Evolutionary conservation across 2,329 filamentous ascomycete genomes (phyloP).

Genomic region (Trichothecium sympodiale): DNA sequence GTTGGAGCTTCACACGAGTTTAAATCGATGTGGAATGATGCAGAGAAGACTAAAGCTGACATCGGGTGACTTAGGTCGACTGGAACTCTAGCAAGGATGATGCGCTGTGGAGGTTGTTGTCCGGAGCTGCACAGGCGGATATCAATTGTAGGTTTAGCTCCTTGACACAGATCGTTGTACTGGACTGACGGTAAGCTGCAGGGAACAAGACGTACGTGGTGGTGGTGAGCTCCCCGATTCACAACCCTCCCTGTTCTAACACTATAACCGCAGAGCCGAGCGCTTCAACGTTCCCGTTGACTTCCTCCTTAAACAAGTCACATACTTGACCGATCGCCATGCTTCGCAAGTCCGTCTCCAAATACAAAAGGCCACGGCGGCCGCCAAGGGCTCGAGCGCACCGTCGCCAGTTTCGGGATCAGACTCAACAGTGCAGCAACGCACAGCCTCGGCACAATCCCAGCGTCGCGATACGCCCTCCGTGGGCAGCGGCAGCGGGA

Average conservation of each 20-base stretch:
- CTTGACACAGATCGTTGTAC: too few relatives aligned
- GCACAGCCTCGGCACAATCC: conserved; percentile 43
- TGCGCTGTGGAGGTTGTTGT: conserved; percentile 81
- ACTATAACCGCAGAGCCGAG: conserved; percentile 42
- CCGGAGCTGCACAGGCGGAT: conserved; percentile 68
- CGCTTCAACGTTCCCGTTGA: conserved; percentile 76
- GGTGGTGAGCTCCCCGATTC: too few relatives aligned
- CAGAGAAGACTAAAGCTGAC: conserved; percentile 4
- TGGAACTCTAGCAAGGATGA: conserved; percentile 86
- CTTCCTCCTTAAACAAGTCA: conserved; percentile 86
- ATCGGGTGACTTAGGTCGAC: conserved; percentile 49
- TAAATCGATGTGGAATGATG: not conserved
- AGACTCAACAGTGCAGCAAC: conserved; percentile 25
- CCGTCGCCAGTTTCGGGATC: conserved; percentile 45
- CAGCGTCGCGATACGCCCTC: conserved; percentile 47
- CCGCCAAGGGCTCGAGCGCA: conserved; percentile 42
- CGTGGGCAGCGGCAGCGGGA: conserved; percentile 28
- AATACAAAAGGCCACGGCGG: conserved; percentile 63
- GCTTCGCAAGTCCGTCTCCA: conserved; percentile 82
- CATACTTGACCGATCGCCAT: conserved; percentile 87
- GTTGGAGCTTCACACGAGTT: too few relatives aligned
- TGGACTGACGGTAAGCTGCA: conserved; percentile 22
- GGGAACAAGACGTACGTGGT: conserved; percentile 72
- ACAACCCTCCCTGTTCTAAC: conserved; percentile 15
- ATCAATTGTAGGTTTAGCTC: conserved; percentile 62